Conservation (phyloP, 1,284 basidiomycete species). For the Fomitopsis pinicola region DNA sequence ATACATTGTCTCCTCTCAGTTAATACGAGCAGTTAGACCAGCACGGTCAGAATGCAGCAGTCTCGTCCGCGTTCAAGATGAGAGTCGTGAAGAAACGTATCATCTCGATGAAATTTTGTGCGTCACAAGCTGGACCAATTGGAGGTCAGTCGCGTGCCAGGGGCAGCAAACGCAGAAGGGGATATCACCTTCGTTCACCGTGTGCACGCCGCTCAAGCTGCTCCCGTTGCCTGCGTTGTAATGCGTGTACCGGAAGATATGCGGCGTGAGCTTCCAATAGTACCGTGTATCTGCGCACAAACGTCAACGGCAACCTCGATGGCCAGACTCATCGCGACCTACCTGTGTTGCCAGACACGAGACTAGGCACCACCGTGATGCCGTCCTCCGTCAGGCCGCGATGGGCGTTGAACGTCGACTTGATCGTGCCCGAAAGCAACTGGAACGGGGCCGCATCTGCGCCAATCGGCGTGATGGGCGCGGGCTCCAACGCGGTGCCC, state of each 20-base stretch:
- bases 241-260: conserved; percentile 48
- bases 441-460: conserved; percentile 40
- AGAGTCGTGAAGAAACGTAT: conserved; percentile 43
- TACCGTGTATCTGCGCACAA: conserved; percentile 35
- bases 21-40: too few species aligned
- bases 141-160: conserved; percentile 2
- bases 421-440: conserved; percentile 48
- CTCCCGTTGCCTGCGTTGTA: conserved; percentile 29
- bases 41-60: conserved; percentile 13
- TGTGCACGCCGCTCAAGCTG: conserved; percentile 48
- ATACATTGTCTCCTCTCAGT: too few species aligned
- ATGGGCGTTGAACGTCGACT: conserved; percentile 37
- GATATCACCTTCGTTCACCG: conserved; percentile 39
- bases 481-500: conserved; percentile 46
- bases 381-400: conserved; percentile 24
- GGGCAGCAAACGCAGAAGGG: neutral
- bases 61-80: conserved; percentile 46
- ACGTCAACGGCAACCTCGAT: neutral
- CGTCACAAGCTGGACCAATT: conserved; percentile 28
- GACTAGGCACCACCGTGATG: conserved; percentile 40
- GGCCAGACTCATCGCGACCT: conserved; percentile 6
- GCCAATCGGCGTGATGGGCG: conserved; percentile 47
- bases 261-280: conserved; percentile 45
- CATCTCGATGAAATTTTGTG: conserved; percentile 36
- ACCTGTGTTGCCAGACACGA: conserved; percentile 49